These are phyloP conservation scores for Arachnopeziza araneosa DNA, from an alignment of 2,329 filamentous ascomycete genomes.

Conservation along the genomic window DNA sequence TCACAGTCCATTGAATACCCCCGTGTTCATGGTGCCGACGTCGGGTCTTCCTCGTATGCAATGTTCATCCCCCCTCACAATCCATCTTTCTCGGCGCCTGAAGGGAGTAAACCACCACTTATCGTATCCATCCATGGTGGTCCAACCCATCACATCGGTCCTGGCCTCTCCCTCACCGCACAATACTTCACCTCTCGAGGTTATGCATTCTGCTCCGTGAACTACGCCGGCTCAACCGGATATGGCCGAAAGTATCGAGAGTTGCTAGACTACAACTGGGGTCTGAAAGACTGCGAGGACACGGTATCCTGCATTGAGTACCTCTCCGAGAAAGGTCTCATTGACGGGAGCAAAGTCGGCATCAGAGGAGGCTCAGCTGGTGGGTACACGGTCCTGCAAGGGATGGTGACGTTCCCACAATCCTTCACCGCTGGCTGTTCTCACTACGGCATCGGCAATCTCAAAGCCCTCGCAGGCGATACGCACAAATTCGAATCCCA, in stretches of 20 bases:
- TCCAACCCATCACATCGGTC: constrained; percentile 39
- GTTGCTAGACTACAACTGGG: constrained; percentile 44
- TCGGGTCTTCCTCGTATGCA: too few species aligned
- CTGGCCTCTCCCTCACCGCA: constrained; percentile 38
- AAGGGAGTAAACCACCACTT: constrained; percentile 39
- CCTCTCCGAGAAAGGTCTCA: constrained; percentile 34
- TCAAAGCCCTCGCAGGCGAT: constrained; percentile 39
- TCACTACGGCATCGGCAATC: constrained; percentile 37
- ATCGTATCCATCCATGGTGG: constrained; percentile 48
- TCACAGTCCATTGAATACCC: too few species aligned
- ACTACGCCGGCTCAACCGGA: constrained; percentile 47
- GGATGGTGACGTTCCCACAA: constrained; percentile 40
- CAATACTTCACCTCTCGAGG: constrained; percentile 52
- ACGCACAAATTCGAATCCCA: constrained; percentile 53
- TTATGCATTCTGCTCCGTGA: constrained; percentile 45
- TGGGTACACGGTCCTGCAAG: constrained; percentile 48
- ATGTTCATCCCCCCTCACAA: constrained; percentile 47
- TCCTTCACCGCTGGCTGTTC: constrained; percentile 45
- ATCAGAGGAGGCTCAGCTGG: constrained; percentile 48
- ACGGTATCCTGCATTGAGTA: constrained; percentile 41
- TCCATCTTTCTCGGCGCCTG: constrained; percentile 35
- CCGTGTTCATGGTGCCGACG: too few species aligned
- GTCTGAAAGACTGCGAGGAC: constrained; percentile 45
- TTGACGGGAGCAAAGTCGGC: constrained; percentile 34
- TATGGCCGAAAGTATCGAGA: constrained; percentile 47